A percentile compares a stretch with the other conserved stretches of the same genome.
phyloP scores from a whole-genome alignment of 495 filamentous ascomycete species.

The Friedmanniomyces endolithicus region DNA sequence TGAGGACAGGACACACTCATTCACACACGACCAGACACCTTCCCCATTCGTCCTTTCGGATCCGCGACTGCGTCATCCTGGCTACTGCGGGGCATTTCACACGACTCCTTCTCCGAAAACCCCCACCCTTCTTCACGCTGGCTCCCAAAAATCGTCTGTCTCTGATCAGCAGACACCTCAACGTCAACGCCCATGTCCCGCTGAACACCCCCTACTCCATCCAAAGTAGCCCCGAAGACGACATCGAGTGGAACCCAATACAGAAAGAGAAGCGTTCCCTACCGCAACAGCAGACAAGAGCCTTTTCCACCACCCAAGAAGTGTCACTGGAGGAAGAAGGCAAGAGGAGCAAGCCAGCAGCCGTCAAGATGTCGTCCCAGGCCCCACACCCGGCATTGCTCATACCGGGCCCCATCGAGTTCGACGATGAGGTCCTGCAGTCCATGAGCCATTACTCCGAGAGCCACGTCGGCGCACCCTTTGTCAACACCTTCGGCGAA shows the following conservation, averaged over 20 bases:
- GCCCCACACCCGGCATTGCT: constrained; percentile 69
- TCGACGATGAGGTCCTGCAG: constrained; percentile 90
- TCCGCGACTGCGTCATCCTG: constrained; percentile 10
- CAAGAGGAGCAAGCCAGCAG: constrained; percentile 13
- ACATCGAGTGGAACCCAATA: constrained; percentile 44
- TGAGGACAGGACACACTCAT: neutral
- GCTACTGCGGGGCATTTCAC: constrained; percentile 10
- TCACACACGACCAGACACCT: neutral
- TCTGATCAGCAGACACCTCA: constrained; percentile 72
- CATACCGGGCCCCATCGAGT: constrained; percentile 95
- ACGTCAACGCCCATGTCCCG: constrained; percentile 44
- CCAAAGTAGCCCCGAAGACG: constrained; percentile 45
- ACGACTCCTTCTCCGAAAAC: neutral
- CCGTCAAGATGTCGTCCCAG: constrained; percentile 62
- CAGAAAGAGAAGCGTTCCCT: constrained; percentile 24
- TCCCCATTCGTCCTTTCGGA: neutral
- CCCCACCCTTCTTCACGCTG: constrained; percentile 12
- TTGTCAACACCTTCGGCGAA: constrained; percentile 85
- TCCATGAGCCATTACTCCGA: constrained; percentile 96
- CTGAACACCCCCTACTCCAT: constrained; percentile 58
- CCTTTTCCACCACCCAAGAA: constrained; percentile 22
- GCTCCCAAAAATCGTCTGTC: constrained; percentile 43
- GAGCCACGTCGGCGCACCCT: constrained; percentile 77
- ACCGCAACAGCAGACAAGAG: constrained; percentile 8
- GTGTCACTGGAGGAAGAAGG: constrained; percentile 17